Evolutionary conservation across 371 early-diverging fungal species (phyloP), one percentile per base, ranked within the genome.

Genomic region (Mucor piriformis): DNA sequence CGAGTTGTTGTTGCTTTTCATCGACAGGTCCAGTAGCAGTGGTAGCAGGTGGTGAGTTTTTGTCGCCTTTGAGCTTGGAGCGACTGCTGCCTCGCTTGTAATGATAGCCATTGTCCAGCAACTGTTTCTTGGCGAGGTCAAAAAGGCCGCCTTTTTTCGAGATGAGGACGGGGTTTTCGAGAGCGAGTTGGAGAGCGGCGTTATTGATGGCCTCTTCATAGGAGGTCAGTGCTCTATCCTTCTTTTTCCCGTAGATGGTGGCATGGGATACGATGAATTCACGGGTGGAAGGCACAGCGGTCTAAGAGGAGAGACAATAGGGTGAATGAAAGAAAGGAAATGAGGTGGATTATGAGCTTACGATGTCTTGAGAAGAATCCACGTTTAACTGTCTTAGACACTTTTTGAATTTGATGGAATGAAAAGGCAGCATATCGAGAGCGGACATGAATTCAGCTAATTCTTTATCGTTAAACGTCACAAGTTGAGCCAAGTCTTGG

Each of bases 41-140:
- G 16, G 29, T 15, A 34, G 29, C 23, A 18, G 49, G 33, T 13
- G 33, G n/a, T 32, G 40, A 25, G 16, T 29, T 21, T 35, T 47
- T 27, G 24, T 13, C 7, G 6, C 46, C 69, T 50, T 69, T 74
- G 20, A 84, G 58, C 43, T 86, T 86, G 33, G 86, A 86, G 37
- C 86, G 72, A 42, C 83, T 84, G 27, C 68, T 66, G 12, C 86
- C 86, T 13, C 86, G 81, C 50, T 83, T 84, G 59, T 86, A 86
- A n/a, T 66, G 67, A 48, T 82, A 86, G 6, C 84, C 84, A 21
- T 75, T 75, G 24, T 70, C 69, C 21, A 86, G 53, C 1, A 86
- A 59, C 50, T 79, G 77, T 13, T 80, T 77, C 57, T 84, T 84
- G n/a, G 86, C 84, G 46, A 69, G 64, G 24, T 78, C 77, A 57